Percentiles rank a stretch among this genome's conserved stretches.
These are phyloP conservation scores for Psilocybe sp. DNA, from an alignment of 768 basidiomycete genomes.

Conservation along the genomic window DNA sequence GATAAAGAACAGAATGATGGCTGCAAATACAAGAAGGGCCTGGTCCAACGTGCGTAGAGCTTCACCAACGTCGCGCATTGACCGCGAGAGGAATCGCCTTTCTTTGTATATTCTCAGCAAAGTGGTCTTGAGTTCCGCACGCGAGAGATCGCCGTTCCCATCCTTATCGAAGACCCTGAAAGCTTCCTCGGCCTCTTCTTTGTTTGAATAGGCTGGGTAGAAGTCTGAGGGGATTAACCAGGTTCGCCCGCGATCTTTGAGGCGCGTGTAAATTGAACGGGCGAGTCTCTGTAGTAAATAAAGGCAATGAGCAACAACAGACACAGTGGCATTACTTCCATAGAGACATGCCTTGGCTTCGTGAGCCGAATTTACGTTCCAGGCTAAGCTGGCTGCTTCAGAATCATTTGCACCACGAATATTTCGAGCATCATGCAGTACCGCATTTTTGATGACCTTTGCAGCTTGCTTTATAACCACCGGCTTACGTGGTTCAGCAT, in stretches of 20 bases:
- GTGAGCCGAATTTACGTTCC: conserved; percentile 52
- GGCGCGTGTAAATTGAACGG: conserved; percentile 58
- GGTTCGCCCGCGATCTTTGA: conserved; percentile 51
- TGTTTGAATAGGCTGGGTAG: conserved; percentile 61
- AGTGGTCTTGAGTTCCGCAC: conserved; percentile 69
- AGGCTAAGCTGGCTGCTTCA: conserved; percentile 39
- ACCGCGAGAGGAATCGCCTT: conserved; percentile 69
- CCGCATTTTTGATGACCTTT: conserved; percentile 62
- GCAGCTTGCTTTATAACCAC: conserved; percentile 52
- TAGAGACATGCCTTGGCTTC: conserved; percentile 60
- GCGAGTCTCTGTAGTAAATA: conserved; percentile 56
- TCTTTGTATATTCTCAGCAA: conserved; percentile 76
- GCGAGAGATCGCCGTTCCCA: conserved; percentile 72
- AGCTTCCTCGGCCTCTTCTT: conserved; percentile 55
- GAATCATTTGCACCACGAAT: conserved; percentile 46
- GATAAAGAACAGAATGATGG: conserved; percentile 69
- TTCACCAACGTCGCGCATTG: conserved; percentile 71
- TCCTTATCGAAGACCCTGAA: conserved; percentile 79
- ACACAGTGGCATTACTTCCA: background rate
- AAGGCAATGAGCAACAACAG: background rate
- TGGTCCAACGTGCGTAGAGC: conserved; percentile 65
- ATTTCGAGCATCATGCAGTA: conserved; percentile 76
- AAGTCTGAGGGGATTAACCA: conserved; percentile 72
- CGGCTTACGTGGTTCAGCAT: background rate
- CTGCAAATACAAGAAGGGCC: conserved; percentile 61